phyloP scores from a whole-genome alignment of 331 rosid genomes.

The Rhamnella rubrinervis region DNA sequence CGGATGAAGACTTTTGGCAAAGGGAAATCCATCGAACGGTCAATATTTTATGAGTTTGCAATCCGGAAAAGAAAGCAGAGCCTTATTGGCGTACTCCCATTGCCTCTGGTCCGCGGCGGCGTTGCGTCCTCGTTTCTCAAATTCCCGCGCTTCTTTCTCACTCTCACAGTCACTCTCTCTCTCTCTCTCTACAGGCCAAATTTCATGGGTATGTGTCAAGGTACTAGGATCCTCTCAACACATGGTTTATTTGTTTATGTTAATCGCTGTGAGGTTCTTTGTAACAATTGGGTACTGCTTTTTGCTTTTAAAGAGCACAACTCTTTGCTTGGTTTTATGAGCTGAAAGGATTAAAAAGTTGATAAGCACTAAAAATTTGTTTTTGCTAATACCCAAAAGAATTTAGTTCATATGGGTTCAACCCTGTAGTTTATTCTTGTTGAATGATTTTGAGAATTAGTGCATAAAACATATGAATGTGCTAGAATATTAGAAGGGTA shows the following conservation, averaged over 20 bases:
- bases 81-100: slow-evolving; percentile 14
- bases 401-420: background rate
- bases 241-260: no score
- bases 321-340: no score
- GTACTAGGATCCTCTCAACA: no score
- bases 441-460: slow-evolving; percentile 1
- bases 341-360: no score
- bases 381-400: no score
- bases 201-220: no score
- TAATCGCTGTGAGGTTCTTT: no score
- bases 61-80: slow-evolving; percentile 14
- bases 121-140: background rate
- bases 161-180: background rate
- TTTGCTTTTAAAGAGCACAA: no score
- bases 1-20: background rate
- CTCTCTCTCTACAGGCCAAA: no score
- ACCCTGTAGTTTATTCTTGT: no score
- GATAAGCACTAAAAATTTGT: no score
- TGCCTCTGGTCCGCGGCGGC: slow-evolving; percentile 12
- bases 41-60: background rate
- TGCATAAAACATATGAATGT: background rate
- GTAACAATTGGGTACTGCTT: no score
- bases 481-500: background rate
- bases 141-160: background rate
- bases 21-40: slow-evolving; percentile 2